These are phyloP conservation scores for Colletotrichum spinosum DNA, from an alignment of 2,329 filamentous ascomycete species.

Conservation along the genomic window DNA sequence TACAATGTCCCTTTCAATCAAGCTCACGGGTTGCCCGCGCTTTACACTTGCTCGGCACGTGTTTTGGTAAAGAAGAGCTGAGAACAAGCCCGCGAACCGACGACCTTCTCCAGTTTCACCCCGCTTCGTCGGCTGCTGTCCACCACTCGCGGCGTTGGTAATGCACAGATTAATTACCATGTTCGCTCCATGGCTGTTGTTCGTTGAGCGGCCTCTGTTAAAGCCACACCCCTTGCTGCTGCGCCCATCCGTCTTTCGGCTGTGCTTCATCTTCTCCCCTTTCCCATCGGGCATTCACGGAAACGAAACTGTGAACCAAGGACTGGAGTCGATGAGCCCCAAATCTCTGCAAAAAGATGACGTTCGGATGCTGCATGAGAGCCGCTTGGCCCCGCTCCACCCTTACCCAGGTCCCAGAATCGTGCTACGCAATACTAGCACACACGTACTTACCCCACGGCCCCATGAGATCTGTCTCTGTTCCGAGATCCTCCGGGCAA, in stretches of 20 bases:
- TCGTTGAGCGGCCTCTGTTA: background rate
- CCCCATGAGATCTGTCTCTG: background rate
- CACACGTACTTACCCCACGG: slow-evolving; percentile 25
- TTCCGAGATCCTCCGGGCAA: no score
- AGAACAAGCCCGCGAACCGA: no score
- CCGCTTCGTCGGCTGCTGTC: no score
- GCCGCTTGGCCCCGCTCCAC: slow-evolving; percentile 32
- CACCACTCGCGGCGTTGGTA: no score
- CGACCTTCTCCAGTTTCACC: no score
- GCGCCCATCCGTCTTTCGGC: background rate
- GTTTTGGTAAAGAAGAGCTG: no score
- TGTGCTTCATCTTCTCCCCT: background rate
- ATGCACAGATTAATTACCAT: no score
- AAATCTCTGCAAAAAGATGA: slow-evolving; percentile 35
- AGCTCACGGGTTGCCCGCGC: no score
- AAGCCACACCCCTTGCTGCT: background rate
- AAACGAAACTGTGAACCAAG: background rate
- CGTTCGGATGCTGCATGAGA: slow-evolving; percentile 35
- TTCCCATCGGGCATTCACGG: slow-evolving; percentile 35
- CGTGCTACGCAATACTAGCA: slow-evolving; percentile 6
- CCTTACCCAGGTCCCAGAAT: background rate
- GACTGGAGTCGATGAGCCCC: slow-evolving; percentile 12
- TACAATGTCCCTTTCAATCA: no score
- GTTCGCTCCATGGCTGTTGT: background rate
- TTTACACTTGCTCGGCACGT: no score